These are phyloP conservation scores for Aspergillus unguis DNA, from an alignment of 2,329 filamentous ascomycete genomes.

Conservation along the genomic window DNA sequence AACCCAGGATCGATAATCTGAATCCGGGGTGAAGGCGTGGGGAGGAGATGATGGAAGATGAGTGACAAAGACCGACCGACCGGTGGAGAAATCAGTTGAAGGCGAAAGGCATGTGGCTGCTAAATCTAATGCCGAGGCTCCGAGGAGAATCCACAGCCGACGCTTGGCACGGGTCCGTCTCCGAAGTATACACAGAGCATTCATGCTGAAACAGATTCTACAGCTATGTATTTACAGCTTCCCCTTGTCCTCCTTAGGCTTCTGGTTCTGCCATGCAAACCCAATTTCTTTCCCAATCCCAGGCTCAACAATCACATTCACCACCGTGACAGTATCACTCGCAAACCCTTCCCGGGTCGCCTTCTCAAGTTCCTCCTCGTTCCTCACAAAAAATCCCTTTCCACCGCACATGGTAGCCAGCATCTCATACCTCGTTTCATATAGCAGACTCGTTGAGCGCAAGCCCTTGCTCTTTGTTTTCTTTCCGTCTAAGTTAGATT, in stretches of 20 bases:
- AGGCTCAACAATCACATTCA: conserved; percentile 57
- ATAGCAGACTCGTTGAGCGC: conserved; percentile 51
- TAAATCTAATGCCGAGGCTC: conserved; percentile 17
- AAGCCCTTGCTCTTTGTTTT: conserved; percentile 35
- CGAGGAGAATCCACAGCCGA: conserved; percentile 6
- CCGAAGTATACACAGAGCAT: too few species aligned
- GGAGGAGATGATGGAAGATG: conserved; percentile 7
- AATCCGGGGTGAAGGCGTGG: conserved; percentile 7
- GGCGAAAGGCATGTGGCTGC: conserved; percentile 18
- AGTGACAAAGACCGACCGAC: conserved; percentile 15
- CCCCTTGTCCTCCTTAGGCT: conserved; percentile 16
- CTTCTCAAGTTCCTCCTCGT: conserved; percentile 49
- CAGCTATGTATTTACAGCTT: conserved; percentile 19
- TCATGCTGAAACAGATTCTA: too few species aligned
- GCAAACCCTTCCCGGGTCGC: conserved; percentile 53
- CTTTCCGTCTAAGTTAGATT: conserved; percentile 11
- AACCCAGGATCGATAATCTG: background rate
- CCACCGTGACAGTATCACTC: conserved; percentile 46
- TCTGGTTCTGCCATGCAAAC: conserved; percentile 35
- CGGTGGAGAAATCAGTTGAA: conserved; percentile 16
- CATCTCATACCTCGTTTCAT: conserved; percentile 55
- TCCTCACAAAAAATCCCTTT: conserved; percentile 51
- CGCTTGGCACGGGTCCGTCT: background rate
- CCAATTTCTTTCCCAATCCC: conserved; percentile 43
- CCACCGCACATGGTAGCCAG: conserved; percentile 55